Evolutionary conservation across 208 protist species (phyloP).

Genomic region (Acanthamoeba healyi): DNA sequence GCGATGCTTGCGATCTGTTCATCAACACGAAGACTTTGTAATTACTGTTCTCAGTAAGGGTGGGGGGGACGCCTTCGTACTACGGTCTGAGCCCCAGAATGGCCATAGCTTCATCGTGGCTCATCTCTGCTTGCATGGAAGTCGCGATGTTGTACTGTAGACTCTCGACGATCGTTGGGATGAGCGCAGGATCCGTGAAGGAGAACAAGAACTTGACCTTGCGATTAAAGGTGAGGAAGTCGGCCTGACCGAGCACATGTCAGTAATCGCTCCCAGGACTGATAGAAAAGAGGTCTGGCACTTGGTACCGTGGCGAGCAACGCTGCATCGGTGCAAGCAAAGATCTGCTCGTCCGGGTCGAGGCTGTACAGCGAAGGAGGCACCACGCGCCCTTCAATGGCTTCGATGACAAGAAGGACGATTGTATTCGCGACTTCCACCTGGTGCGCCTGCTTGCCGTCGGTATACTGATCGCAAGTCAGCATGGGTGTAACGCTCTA

Average conservation of each 20-base stretch:
- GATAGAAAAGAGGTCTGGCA: too few relatives aligned
- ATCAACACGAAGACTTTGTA: background rate
- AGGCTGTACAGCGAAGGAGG: background rate
- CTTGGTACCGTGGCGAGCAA: background rate
- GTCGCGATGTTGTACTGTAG: background rate
- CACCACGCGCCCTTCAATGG: background rate
- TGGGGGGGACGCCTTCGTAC: too few relatives aligned
- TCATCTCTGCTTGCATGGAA: conserved; percentile 28
- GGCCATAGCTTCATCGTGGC: background rate
- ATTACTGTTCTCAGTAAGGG: too few relatives aligned
- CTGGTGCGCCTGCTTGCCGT: background rate
- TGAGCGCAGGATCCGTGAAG: background rate
- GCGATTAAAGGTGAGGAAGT: background rate
- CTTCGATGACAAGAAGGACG: conserved; percentile 24
- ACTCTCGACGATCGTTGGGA: background rate
- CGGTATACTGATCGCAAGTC: background rate
- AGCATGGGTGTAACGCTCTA: background rate
- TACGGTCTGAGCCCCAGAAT: background rate
- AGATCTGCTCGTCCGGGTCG: background rate
- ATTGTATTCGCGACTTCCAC: background rate
- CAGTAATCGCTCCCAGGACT: background rate
- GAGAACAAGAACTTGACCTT: conserved; percentile 51
- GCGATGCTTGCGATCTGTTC: background rate
- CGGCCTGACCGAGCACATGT: background rate
- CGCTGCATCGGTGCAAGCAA: background rate